These are phyloP conservation scores for Trichoderma reesei DNA, from an alignment of 495 filamentous ascomycete species.

Conservation along the genomic window DNA sequence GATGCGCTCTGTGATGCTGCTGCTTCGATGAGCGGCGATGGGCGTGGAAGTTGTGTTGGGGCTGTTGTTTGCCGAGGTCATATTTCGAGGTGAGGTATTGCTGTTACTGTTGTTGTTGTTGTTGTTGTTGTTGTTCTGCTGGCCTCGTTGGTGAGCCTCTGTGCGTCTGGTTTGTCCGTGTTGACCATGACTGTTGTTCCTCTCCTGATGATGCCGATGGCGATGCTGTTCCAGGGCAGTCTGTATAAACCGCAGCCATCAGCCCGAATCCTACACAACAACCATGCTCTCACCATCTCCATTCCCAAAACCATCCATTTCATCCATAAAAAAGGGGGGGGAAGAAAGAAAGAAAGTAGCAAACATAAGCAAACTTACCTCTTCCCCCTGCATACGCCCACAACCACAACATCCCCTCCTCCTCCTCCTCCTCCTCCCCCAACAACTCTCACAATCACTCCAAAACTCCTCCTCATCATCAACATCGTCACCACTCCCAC, in stretches of 20 bases:
- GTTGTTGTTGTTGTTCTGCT: not conserved
- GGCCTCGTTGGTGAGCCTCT: not conserved
- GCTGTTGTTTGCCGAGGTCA: no score
- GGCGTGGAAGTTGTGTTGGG: not conserved
- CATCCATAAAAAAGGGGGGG: not conserved
- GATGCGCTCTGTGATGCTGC: not conserved
- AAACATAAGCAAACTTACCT: not conserved
- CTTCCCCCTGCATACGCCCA: no score
- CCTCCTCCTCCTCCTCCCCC: no score
- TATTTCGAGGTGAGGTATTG: no score
- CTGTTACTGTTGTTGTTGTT: not conserved
- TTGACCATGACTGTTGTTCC: no score
- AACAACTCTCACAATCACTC: not conserved
- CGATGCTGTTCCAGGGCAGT: not conserved
- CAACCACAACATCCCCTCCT: no score
- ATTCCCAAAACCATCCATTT: not conserved
- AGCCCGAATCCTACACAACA: not conserved
- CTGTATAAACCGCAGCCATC: not conserved
- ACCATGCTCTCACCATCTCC: not conserved
- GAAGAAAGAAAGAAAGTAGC: not conserved
- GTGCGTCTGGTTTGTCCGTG: not conserved
- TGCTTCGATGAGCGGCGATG: no score
- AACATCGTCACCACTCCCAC: not conserved
- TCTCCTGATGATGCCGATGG: not conserved
- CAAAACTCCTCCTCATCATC: no score